These are phyloP conservation scores for Xylariaceae sp. DNA, from an alignment of 2,329 filamentous ascomycete species.

Conservation along the genomic window DNA sequence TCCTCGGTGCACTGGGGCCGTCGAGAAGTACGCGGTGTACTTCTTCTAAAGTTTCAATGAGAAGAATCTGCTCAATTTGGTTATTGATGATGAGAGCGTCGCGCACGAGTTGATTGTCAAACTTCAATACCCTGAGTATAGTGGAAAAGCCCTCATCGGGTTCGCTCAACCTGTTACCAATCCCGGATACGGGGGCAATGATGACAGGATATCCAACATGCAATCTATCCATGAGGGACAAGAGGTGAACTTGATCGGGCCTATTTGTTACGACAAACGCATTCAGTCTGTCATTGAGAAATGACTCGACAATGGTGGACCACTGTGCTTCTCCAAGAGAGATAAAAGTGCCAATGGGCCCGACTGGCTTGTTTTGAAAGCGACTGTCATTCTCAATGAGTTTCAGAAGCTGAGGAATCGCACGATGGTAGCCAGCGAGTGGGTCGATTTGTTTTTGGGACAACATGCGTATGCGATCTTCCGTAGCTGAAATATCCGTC, in stretches of 20 bases:
- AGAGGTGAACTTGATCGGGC: conserved; percentile 67
- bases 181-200: conserved; percentile 55
- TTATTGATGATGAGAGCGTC: conserved; percentile 81
- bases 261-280: conserved; percentile 80
- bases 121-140: conserved; percentile 73
- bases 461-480: conserved; percentile 48
- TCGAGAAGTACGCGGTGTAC: conserved; percentile 68
- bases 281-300: conserved; percentile 64
- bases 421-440: conserved; percentile 59
- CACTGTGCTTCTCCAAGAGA: conserved; percentile 75
- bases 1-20: conserved; percentile 54
- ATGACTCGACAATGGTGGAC: conserved; percentile 76
- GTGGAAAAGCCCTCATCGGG: conserved; percentile 72
- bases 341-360: conserved; percentile 77
- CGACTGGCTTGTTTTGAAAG: conserved; percentile 71
- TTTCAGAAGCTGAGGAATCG: conserved; percentile 59
- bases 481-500: conserved; percentile 49
- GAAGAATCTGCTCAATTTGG: conserved; percentile 75
- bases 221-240: conserved; percentile 56
- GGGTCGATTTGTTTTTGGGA: conserved; percentile 53
- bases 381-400: conserved; percentile 65
- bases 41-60: conserved; percentile 64
- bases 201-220: conserved; percentile 46
- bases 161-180: conserved; percentile 56
- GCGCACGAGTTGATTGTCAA: conserved; percentile 73